Conservation (phyloP, 2,329 filamentous ascomycete genomes). For the Talaromyces albobiverticillius region DNA sequence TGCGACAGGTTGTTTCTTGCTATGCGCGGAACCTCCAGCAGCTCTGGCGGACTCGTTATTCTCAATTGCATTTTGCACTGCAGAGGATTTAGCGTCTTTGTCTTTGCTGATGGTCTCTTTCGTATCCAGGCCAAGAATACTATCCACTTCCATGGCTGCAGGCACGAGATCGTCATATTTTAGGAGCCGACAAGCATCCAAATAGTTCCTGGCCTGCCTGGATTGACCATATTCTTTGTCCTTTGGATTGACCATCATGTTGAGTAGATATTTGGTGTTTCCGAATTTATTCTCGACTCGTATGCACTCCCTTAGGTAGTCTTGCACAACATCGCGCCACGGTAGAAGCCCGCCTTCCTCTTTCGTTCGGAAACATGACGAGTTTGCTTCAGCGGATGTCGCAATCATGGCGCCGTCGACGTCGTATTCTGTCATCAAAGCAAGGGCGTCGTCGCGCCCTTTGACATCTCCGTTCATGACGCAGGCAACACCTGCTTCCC, state of each 20-base stretch:
- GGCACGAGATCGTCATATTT: constrained; percentile 62
- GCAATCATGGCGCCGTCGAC: constrained; percentile 97
- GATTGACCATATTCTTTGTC: constrained; percentile 61
- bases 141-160: constrained; percentile 64
- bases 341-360: constrained; percentile 66
- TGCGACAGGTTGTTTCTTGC: constrained; percentile 5
- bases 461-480: constrained; percentile 94
- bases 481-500: constrained; percentile 81
- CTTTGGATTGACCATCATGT: constrained; percentile 82
- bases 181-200: constrained; percentile 63
- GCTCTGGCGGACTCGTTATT: constrained; percentile 35
- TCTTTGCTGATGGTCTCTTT: constrained; percentile 24
- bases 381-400: constrained; percentile 84
- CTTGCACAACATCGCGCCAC: constrained; percentile 74
- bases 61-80: constrained; percentile 31
- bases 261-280: constrained; percentile 90
- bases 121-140: constrained; percentile 43
- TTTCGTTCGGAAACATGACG: constrained; percentile 74
- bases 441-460: constrained; percentile 66
- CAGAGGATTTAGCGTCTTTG: constrained; percentile 22
- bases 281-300: constrained; percentile 81
- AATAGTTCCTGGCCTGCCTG: constrained; percentile 67
- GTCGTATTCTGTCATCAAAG: constrained; percentile 73
- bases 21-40: constrained; percentile 22
- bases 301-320: constrained; percentile 71